A percentile compares a stretch with the other conserved stretches of the same genome.
Conservation (phyloP, 2,329 filamentous ascomycete species). For the Remersonia thermophila region DNA sequence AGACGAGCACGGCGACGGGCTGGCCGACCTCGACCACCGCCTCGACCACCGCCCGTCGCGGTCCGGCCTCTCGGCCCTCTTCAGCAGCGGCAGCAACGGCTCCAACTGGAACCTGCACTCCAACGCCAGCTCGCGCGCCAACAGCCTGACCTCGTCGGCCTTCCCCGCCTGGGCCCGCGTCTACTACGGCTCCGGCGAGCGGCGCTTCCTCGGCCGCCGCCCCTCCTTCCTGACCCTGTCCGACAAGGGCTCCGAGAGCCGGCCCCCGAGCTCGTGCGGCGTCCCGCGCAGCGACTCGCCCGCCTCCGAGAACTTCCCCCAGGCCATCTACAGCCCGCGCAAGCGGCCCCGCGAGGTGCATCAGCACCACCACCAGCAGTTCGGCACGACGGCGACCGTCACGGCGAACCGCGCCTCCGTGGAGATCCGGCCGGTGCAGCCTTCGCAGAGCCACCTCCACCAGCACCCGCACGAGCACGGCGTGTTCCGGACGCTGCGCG, state of each 20-base stretch:
- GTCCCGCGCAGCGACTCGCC: slow-evolving; percentile 38
- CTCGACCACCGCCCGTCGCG: slow-evolving; percentile 43
- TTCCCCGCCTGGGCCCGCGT: slow-evolving; percentile 40
- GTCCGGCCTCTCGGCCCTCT: slow-evolving; percentile 38
- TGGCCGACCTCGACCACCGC: slow-evolving; percentile 45
- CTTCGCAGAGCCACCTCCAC: slow-evolving; percentile 12
- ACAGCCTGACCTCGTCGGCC: slow-evolving; percentile 31
- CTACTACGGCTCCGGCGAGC: slow-evolving; percentile 61
- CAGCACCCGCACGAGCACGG: slow-evolving; percentile 13
- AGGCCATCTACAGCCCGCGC: slow-evolving; percentile 33
- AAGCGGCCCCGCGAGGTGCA: slow-evolving; percentile 30
- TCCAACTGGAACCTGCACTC: slow-evolving; percentile 43
- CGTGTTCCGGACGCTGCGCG: slow-evolving; percentile 22
- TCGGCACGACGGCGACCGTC: slow-evolving; percentile 1
- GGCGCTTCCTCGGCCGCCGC: slow-evolving; percentile 34
- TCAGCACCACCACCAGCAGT: slow-evolving; percentile 1
- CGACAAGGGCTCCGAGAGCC: slow-evolving; percentile 32
- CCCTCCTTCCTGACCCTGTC: slow-evolving; percentile 36
- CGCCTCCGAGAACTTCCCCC: slow-evolving; percentile 35
- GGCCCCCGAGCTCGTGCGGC: slow-evolving; percentile 31
- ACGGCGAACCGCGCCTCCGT: slow-evolving; percentile 28
- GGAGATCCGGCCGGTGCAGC: slow-evolving; percentile 31
- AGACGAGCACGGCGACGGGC: slow-evolving; percentile 52
- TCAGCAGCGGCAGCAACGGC: slow-evolving; percentile 26
- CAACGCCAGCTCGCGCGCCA: slow-evolving; percentile 28